Evolutionary conservation across 1,139 yeast species (phyloP), one percentile per base, ranked within the genome.

Genomic region (Nakaseomyces glabratus): DNA sequence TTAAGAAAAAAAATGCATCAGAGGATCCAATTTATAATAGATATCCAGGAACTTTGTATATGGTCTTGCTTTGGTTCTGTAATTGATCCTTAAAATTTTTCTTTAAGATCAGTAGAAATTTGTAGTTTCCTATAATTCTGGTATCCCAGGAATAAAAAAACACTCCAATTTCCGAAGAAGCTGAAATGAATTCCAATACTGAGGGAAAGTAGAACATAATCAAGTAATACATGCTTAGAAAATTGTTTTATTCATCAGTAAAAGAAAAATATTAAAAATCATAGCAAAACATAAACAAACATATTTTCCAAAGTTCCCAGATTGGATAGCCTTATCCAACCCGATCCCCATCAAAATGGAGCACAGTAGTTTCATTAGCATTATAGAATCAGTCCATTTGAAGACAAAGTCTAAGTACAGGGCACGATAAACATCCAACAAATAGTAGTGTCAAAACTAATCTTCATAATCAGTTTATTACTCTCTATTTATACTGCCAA

Each of bases 161-260:
- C 17, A 26, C 18, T 7, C 16, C 28, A 4, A n/a, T 25, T 25
- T 15, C 5, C 16, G 15, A 2, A 6, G 2, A 5, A 17, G 21
- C n/a, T n/a, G n/a, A n/a, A 26, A 14, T 17, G 18, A 11, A 20
- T 26, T 26, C 30, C 30, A 26, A 26, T 20, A 17, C 24, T 5
- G 20, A 12, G n/a, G 13, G 24, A 10, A 13, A 6, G 18, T 13
- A n/a, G 19, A n/a, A n/a, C n/a, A n/a, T n/a, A 31, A 22, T 26
- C 32, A 25, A 31, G 35, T 28, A 29, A 17, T 14, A 19, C 17
- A 26, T 26, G 30, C 30, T 26, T 26, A 17, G n/a, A n/a, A n/a
- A n/a, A n/a, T n/a, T n/a, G n/a, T 26, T 26, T 11, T 26, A 17
- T 17, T 17, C 7, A 12, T 6, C 17, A 18, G 12, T 17, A 26